These are phyloP conservation scores for Russula sp. DNA, from an alignment of 768 basidiomycete genomes.

Conservation along the genomic window DNA sequence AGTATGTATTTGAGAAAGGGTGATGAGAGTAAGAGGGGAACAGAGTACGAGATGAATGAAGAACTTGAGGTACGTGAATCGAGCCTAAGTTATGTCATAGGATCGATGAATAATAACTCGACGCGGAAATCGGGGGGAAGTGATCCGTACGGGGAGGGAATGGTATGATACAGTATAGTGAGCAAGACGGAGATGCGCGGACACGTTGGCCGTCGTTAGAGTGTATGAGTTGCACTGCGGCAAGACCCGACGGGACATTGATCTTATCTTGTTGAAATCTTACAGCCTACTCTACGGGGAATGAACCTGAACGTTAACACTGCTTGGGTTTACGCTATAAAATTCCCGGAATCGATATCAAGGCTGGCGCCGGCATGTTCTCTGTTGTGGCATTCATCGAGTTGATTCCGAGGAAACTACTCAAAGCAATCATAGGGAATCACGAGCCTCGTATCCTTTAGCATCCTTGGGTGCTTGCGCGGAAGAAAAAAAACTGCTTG, in stretches of 20 bases:
- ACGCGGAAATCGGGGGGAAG: conserved; percentile 17
- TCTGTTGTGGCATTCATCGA: conserved; percentile 19
- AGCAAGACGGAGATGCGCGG: conserved; percentile 19
- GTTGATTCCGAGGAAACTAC: conserved; percentile 17
- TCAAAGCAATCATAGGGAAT: conserved; percentile 14
- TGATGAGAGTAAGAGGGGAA: not conserved
- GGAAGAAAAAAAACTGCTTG: conserved; percentile 2
- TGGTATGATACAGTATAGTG: conserved; percentile 11
- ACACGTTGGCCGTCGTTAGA: conserved; percentile 19
- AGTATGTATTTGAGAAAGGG: not conserved
- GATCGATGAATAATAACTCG: conserved; percentile 8
- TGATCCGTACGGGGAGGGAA: conserved; percentile 19
- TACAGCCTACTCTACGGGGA: conserved; percentile 8
- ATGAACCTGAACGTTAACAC: conserved; percentile 5
- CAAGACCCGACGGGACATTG: conserved; percentile 6
- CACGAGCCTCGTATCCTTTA: conserved; percentile 17
- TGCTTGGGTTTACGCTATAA: conserved; percentile 19
- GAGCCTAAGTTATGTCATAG: conserved; percentile 22
- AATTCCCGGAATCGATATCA: conserved; percentile 21
- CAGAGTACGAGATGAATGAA: conserved; percentile 13
- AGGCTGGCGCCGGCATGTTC: conserved; percentile 20
- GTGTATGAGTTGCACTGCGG: conserved; percentile 2
- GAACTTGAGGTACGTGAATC: conserved; percentile 18
- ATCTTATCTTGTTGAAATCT: conserved; percentile 20
- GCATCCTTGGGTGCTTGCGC: conserved; percentile 1